Base-by-base conservation (phyloP, 169 alveolate genomes). In the Eimeria sp. region DNA sequence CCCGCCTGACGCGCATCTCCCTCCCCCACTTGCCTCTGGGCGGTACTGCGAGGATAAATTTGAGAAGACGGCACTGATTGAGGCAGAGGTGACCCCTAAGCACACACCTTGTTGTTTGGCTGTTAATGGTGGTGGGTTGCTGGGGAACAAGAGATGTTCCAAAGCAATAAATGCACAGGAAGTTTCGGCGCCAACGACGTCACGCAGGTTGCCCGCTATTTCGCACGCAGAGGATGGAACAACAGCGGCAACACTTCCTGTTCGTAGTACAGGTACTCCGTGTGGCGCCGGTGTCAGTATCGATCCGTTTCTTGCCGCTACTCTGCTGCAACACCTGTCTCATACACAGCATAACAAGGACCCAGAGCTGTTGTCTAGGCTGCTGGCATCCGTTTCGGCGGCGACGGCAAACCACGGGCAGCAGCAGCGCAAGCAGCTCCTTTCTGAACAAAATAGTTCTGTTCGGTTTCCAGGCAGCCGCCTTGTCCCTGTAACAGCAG, bases 291-390 rank as follows among this genome's bases (percentile, higher is more conserved):
- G 43, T 30, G 57, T 49, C 65, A 86, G 78, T 61, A 58, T 86
- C 22, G 92, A 86, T 40, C 92, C 92, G 11, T 61, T 86, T n/a
- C 92, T 86, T 40, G 78, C 92, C 16, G 78, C 78, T 20, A 72
- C 80, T 13, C 34, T 86, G 78, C 78, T 86, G 57, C 75, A 58
- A 51, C 92, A 86, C 49, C 80, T 86, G n/a, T 45, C 75, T 25
- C 90, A 27, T 51, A 49, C 27, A 14, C 90, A 54, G 70, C 51
- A 82, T 47, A 54, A 27, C 47, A 82, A 82, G 18, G 63, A 82
- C 34, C 90, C 90, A 47, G 72, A 82, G 54, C 49, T 82, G 72
- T 30, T 82, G 49, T 82, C 90, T 16, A 57, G 73, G 47, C 72
- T 82, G 45, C 90, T 82, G 10, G 90, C 90, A 54, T 82, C 90